These are phyloP conservation scores for Pleurotus platypus DNA, from an alignment of 768 basidiomycete species.

Conservation along the genomic window DNA sequence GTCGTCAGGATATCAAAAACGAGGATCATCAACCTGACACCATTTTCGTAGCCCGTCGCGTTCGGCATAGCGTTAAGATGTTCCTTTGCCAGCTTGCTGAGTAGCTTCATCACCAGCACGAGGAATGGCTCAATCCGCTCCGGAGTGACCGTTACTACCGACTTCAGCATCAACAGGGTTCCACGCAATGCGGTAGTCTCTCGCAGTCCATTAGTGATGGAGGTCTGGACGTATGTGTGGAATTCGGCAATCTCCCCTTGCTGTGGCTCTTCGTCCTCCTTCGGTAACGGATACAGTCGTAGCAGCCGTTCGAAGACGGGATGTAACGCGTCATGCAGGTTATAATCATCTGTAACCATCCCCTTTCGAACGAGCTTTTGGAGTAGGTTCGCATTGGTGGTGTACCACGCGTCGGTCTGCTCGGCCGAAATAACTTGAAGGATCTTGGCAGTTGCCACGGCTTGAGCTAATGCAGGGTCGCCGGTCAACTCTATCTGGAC, in stretches of 20 bases:
- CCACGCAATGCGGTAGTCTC: constrained; percentile 72
- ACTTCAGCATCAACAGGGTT: constrained; percentile 82
- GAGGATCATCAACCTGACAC: constrained; percentile 64
- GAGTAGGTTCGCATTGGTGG: constrained; percentile 62
- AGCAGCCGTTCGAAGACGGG: constrained; percentile 82
- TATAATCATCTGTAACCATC: constrained; percentile 72
- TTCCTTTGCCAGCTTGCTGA: constrained; percentile 84
- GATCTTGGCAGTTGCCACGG: constrained; percentile 82
- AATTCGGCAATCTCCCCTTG: constrained; percentile 72
- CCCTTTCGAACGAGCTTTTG: constrained; percentile 88
- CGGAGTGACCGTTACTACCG: constrained; percentile 75
- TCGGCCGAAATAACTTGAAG: constrained; percentile 82
- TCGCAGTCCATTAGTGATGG: constrained; percentile 78
- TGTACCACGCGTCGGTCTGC: constrained; percentile 83
- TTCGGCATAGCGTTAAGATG: constrained; percentile 60
- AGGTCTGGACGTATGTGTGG: constrained; percentile 68
- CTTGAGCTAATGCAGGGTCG: constrained; percentile 63
- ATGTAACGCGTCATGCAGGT: constrained; percentile 76
- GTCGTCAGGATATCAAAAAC: constrained; percentile 85
- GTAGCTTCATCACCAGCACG: constrained; percentile 71
- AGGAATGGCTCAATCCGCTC: constrained; percentile 84
- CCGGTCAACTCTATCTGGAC: constrained; percentile 66
- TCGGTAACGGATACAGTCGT: constrained; percentile 70
- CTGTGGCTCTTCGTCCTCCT: constrained; percentile 70
- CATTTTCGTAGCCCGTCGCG: constrained; percentile 50